phyloP scores from a whole-genome alignment of 768 basidiomycete species.

The Naganishia antarctica region DNA sequence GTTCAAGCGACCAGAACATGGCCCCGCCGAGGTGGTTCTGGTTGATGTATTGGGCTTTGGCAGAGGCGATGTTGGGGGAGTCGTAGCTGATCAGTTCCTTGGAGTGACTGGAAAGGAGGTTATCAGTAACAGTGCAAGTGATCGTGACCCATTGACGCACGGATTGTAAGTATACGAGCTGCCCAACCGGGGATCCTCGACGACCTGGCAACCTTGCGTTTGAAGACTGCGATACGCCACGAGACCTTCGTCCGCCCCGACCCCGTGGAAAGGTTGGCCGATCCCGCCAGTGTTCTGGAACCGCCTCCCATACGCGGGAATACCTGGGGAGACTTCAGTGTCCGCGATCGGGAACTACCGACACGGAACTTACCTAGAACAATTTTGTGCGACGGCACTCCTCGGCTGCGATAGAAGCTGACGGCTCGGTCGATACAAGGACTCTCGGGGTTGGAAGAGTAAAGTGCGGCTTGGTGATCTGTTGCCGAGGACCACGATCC shows the following conservation, averaged over 20 bases:
- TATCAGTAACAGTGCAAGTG: background rate
- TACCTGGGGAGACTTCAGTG: slow-evolving; percentile 50
- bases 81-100: slow-evolving; percentile 64
- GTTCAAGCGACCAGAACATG: slow-evolving; percentile 70
- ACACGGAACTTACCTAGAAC: slow-evolving; percentile 58
- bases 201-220: slow-evolving; percentile 54
- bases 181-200: slow-evolving; percentile 61
- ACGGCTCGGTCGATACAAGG: slow-evolving; percentile 65
- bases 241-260: background rate
- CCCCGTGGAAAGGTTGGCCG: slow-evolving; percentile 68
- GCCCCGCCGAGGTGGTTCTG: slow-evolving; percentile 74
- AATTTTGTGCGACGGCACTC: slow-evolving; percentile 72
- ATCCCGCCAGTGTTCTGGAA: slow-evolving; percentile 82
- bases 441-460: slow-evolving; percentile 56
- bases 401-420: slow-evolving; percentile 64
- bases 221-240: slow-evolving; percentile 11
- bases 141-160: slow-evolving; percentile 33
- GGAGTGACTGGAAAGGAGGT: background rate
- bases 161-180: slow-evolving; percentile 84
- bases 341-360: background rate
- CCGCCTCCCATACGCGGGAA: slow-evolving; percentile 88
- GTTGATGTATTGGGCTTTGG: slow-evolving; percentile 71
- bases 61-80: slow-evolving; percentile 58
- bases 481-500: slow-evolving; percentile 66
- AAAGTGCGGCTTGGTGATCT: slow-evolving; percentile 79